Evolutionary conservation across 2,329 filamentous ascomycete species (phyloP), one percentile per base, ranked within the genome.

Genomic region (Zasmidium angulare): DNA sequence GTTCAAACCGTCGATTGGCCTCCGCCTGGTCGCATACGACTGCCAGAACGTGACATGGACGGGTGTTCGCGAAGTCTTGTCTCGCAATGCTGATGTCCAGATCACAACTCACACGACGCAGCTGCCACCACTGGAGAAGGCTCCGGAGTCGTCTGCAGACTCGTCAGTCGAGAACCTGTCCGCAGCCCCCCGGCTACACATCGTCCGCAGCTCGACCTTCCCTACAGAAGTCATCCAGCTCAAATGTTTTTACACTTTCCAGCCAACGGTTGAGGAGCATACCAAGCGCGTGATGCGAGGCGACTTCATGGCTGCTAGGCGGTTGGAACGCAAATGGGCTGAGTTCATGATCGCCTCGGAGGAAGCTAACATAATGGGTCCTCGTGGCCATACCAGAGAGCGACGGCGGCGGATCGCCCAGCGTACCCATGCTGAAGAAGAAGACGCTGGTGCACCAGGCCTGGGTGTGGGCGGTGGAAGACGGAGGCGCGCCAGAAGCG

Each of bases 211-310:
- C 51, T 64, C 81, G 10, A 83, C 83, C 0, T 93, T 88, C 67
- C 90, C 91, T 0, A 84, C 86, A 0, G 88, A 96, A 71, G 85
- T 96, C 58, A 91, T 98, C 60, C 82, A 86, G 4, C 82, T 98
- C 47, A 97, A 96, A 75, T 96, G 92, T 75, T 98, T 93, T 78
- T 96, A 96, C 74, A 91, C 89, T 46, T 97, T 91, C 85, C 93
- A 98, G 76, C 90, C 91, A 77, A 97, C 92, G 0, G 92, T 97
- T 3, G 89, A 97, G 66, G 92, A 97, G 74, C 93, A 98, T 75
- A 92, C 87, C 55, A 93, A 93, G 77, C 86, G 93, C 2, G 90
- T 97, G 0, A 75, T 96, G 53, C 81, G 85, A 3, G 91, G 91
- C 6, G 90, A 96, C 62, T 83, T 91, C 59, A 79, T 82, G 0